Evolutionary conservation across 345 rosid species (phyloP).

Genomic region (Limnanthes douglasii): DNA sequence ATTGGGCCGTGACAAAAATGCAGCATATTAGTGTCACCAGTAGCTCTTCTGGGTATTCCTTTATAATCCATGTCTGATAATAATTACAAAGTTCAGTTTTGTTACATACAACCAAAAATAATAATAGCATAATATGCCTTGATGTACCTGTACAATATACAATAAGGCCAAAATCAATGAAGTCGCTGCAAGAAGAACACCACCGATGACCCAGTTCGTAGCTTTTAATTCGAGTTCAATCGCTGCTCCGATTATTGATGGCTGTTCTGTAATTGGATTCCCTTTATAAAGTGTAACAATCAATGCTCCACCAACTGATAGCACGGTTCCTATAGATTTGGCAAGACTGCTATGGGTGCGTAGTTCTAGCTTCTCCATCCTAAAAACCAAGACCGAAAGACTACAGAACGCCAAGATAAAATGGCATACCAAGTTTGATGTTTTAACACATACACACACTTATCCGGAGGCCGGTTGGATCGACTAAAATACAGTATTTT

Average conservation of each 20-base stretch:
- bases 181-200: constrained; percentile 34
- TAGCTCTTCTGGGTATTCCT: constrained; percentile 12
- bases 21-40: constrained; percentile 14
- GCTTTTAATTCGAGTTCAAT: neutral
- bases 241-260: constrained; percentile 4
- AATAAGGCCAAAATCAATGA: constrained; percentile 26
- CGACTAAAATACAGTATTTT: no score
- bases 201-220: constrained; percentile 44
- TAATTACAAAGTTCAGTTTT: constrained; percentile 2
- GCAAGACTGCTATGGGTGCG: constrained; percentile 34
- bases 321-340: constrained; percentile 41
- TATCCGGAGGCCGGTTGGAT: no score
- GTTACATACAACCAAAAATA: neutral
- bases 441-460: no score
- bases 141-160: constrained; percentile 38
- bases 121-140: neutral
- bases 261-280: constrained; percentile 16
- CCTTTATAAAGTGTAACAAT: constrained; percentile 54
- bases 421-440: no score
- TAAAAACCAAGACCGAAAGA: no score
- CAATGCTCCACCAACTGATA: constrained; percentile 46
- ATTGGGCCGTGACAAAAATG: no score
- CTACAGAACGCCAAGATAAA: no score
- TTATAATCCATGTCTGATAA: constrained; percentile 10
- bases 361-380: constrained; percentile 50